phyloP scores from a whole-genome alignment of 805 yeast genomes.

The Kazachstania africana region DNA sequence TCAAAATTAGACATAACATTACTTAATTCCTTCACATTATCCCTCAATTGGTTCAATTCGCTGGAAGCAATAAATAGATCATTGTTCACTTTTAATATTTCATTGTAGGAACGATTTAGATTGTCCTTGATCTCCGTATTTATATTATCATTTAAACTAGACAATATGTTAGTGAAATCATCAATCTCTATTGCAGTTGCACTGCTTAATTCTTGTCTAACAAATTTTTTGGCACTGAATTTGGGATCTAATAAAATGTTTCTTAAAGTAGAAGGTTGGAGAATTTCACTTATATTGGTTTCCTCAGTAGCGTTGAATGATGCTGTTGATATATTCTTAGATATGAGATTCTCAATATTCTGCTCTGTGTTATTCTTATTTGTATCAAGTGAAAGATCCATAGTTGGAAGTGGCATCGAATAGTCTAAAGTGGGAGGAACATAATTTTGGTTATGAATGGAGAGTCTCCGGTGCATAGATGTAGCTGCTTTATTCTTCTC shows the following conservation, averaged over 20 bases:
- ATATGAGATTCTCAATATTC: background rate
- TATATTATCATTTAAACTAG: slow-evolving; percentile 37
- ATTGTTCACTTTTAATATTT: slow-evolving; percentile 45
- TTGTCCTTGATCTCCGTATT: slow-evolving; percentile 46
- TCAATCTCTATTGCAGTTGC: slow-evolving; percentile 68
- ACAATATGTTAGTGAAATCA: slow-evolving; percentile 47
- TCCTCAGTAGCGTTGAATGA: background rate
- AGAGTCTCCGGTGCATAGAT: slow-evolving; percentile 34
- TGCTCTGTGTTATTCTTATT: background rate
- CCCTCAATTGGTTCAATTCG: slow-evolving; percentile 51
- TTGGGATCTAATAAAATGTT: slow-evolving; percentile 26
- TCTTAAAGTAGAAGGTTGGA: slow-evolving; percentile 2
- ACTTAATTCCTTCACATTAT: slow-evolving; percentile 46
- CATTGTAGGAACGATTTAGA: slow-evolving; percentile 51
- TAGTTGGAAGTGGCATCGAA: slow-evolving; percentile 19
- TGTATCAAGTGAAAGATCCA: background rate
- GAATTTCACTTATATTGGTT: background rate
- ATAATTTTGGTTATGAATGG: slow-evolving; percentile 27
- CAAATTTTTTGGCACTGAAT: slow-evolving; percentile 39
- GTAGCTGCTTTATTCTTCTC: slow-evolving; percentile 30
- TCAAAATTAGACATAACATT: slow-evolving; percentile 48
- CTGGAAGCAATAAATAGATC: slow-evolving; percentile 53
- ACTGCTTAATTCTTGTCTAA: slow-evolving; percentile 40
- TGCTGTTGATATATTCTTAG: no score
- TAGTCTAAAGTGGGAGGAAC: slow-evolving; percentile 22